Conservation (phyloP, 1,284 basidiomycete genomes). For the Cryptococcus hybrid region DNA sequence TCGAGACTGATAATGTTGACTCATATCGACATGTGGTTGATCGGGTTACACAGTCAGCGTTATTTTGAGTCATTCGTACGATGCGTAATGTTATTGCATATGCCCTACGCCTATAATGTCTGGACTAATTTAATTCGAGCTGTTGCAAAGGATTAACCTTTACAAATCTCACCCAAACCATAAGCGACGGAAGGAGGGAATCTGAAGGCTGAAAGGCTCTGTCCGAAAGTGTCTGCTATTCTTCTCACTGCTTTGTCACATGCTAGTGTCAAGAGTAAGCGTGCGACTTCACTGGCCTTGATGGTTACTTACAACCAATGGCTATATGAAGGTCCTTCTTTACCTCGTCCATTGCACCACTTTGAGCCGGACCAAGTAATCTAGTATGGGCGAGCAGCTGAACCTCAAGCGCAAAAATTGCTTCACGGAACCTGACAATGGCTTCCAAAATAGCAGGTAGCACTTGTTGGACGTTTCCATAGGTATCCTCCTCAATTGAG, state of each 20-base stretch:
- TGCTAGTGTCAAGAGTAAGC: constrained; percentile 9
- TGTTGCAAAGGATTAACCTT: background rate
- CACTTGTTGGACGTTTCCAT: constrained; percentile 42
- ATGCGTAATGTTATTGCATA: too few relatives aligned
- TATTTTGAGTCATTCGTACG: too few relatives aligned
- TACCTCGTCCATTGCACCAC: constrained; percentile 7
- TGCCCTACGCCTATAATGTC: too few relatives aligned
- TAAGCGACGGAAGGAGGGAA: constrained; percentile 35
- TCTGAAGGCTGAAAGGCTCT: constrained; percentile 36
- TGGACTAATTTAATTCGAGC: too few relatives aligned
- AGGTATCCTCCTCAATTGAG: constrained; percentile 41
- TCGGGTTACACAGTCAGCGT: too few relatives aligned
- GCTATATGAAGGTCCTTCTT: constrained; percentile 5
- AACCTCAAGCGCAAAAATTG: constrained; percentile 15
- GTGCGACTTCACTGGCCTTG: background rate
- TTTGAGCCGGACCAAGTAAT: constrained; percentile 14
- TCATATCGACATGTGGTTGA: too few relatives aligned
- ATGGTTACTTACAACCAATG: constrained; percentile 13
- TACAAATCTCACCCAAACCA: constrained; percentile 34
- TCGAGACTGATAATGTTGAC: too few relatives aligned
- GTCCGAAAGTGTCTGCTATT: constrained; percentile 34
- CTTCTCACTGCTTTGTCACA: constrained; percentile 27
- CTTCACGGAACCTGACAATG: constrained; percentile 32
- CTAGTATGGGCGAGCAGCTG: constrained; percentile 19
- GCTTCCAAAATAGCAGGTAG: constrained; percentile 43